A percentile compares a stretch with the other conserved stretches of the same genome.
Conservation (phyloP, 495 filamentous ascomycete species). For the Neurospora africana region DNA sequence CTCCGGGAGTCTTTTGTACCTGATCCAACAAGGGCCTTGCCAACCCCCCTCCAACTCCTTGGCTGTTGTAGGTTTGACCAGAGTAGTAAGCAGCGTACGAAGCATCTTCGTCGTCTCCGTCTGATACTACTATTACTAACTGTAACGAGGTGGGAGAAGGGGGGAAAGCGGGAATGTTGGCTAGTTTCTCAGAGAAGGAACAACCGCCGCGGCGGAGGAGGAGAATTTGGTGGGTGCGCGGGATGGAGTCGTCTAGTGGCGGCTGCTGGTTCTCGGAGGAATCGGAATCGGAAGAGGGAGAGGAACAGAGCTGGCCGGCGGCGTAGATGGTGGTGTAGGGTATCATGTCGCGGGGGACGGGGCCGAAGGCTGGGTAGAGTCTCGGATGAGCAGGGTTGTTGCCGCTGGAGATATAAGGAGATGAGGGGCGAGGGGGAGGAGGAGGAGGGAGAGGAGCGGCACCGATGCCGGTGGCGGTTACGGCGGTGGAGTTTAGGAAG, state of each 20-base stretch:
- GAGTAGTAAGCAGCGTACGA: not conserved
- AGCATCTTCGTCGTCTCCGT: slow-evolving; percentile 36
- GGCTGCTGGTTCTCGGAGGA: not conserved
- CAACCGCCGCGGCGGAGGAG: slow-evolving; percentile 79
- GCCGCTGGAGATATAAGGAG: slow-evolving; percentile 29
- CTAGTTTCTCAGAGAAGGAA: slow-evolving; percentile 71
- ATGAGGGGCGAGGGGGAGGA: not conserved
- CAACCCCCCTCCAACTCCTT: slow-evolving; percentile 6
- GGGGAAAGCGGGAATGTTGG: slow-evolving; percentile 67
- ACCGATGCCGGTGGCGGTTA: slow-evolving; percentile 63
- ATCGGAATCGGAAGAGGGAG: not conserved
- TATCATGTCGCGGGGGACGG: slow-evolving; percentile 27
- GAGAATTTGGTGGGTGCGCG: slow-evolving; percentile 64
- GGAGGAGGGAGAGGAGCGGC: slow-evolving; percentile 54
- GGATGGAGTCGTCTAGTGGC: slow-evolving; percentile 30
- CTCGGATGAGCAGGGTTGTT: slow-evolving; percentile 41
- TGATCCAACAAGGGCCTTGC: slow-evolving; percentile 69
- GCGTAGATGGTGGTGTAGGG: slow-evolving; percentile 63
- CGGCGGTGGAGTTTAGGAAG: slow-evolving; percentile 44
- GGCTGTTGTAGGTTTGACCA: slow-evolving; percentile 17
- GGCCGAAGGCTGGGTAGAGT: slow-evolving; percentile 24
- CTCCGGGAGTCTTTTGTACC: slow-evolving; percentile 57
- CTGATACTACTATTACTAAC: slow-evolving; percentile 73
- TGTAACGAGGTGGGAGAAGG: slow-evolving; percentile 52
- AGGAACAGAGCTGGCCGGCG: slow-evolving; percentile 55